Conservation (phyloP, 73 alveolate genomes). For the Paramecium octaurelia region DNA sequence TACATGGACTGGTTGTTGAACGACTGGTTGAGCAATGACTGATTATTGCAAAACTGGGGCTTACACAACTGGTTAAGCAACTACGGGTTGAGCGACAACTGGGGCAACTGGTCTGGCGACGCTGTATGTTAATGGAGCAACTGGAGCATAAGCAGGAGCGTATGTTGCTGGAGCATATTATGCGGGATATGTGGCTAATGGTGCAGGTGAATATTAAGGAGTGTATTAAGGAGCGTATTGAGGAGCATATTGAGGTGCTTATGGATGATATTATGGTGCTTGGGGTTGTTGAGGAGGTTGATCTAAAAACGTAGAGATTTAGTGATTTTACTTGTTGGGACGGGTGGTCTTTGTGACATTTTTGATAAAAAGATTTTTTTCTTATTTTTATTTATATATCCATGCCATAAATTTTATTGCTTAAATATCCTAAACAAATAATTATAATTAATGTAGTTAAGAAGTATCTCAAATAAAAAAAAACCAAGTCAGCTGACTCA, state of each 20-base stretch:
- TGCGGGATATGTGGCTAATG: not conserved
- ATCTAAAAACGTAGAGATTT: not conserved
- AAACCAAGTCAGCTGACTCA: not conserved
- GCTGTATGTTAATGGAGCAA: conserved; percentile 39
- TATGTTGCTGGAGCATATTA: not conserved
- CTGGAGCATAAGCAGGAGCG: conserved; percentile 2
- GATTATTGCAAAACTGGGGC: not conserved
- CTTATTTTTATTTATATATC: not conserved
- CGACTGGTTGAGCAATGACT: not conserved
- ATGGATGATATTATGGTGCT: not conserved
- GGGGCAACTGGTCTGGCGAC: conserved; percentile 38
- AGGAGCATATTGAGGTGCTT: not conserved
- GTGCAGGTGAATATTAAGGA: not conserved
- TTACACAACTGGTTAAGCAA: conserved; percentile 11
- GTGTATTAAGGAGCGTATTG: not conserved
- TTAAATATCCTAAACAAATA: not conserved
- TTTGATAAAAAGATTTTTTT: conserved; percentile 1
- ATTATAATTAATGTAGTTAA: not conserved
- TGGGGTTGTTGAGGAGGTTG: not conserved
- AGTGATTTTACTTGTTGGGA: not conserved
- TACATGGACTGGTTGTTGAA: not conserved
- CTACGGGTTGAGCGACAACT: not conserved
- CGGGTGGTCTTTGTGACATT: conserved; percentile 27
- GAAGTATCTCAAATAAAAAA: conserved; percentile 37
- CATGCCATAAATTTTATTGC: not conserved